Evolutionary conservation across 345 rosid species (phyloP).

Genomic region (Eucalyptus victrix): DNA sequence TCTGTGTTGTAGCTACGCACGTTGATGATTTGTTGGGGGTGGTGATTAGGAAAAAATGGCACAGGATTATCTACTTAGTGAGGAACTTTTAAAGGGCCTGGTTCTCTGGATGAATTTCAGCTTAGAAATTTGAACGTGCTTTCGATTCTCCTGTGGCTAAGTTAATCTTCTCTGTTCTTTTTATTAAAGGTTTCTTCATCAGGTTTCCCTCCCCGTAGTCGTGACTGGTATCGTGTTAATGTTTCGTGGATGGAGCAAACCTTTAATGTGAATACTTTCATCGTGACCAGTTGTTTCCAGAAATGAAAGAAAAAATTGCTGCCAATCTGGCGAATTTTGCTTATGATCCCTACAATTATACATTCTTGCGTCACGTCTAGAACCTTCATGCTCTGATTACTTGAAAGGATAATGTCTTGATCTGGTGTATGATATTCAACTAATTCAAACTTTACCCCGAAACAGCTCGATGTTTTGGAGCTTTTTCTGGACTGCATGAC

Average conservation of each 20-base stretch:
- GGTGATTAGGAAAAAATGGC: not conserved
- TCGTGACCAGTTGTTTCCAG: not conserved
- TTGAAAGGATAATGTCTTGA: not conserved
- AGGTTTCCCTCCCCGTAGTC: not conserved
- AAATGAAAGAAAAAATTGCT: too few relatives aligned
- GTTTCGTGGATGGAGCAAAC: not conserved
- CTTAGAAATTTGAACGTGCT: not conserved
- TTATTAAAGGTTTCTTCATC: not conserved
- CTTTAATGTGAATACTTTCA: not conserved
- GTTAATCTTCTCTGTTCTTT: not conserved
- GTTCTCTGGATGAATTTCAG: not conserved
- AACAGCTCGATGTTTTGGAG: constrained; percentile 84
- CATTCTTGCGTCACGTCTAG: constrained; percentile 65
- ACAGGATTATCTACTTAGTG: not conserved
- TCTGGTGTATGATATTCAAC: not conserved
- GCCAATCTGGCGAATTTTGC: constrained; percentile 80
- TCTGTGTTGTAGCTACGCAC: not conserved
- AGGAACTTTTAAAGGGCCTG: not conserved
- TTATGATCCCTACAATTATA: constrained; percentile 84
- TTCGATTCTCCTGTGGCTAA: not conserved
- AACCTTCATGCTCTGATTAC: not conserved
- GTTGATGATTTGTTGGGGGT: not conserved
- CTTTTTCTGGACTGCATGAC: constrained; percentile 84
- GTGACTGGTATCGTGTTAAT: not conserved
- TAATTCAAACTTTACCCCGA: not conserved